phyloP scores from a whole-genome alignment of 2,329 filamentous ascomycete genomes.

The Trematosphaeria pertusa region DNA sequence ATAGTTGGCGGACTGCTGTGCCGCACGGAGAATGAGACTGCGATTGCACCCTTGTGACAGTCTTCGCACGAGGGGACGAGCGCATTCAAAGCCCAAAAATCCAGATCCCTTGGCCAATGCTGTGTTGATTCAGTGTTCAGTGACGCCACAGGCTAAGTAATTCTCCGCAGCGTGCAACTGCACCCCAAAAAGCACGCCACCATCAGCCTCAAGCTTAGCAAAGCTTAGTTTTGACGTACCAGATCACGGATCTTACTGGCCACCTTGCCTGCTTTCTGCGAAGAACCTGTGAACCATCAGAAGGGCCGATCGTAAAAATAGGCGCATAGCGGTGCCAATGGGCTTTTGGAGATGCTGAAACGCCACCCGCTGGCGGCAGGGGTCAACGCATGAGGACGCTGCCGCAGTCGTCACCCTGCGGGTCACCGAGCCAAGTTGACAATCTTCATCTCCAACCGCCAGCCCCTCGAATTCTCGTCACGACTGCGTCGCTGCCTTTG shows the following conservation, averaged over 20 bases:
- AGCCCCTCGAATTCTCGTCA: background rate
- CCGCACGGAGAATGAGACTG: no score
- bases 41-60: no score
- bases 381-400: slow-evolving; percentile 1
- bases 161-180: background rate
- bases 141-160: background rate
- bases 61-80: no score
- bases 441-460: slow-evolving; percentile 10
- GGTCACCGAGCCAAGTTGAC: slow-evolving; percentile 2
- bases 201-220: background rate
- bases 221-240: slow-evolving; percentile 1
- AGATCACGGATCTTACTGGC: no score
- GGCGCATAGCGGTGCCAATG: slow-evolving; percentile 1
- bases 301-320: no score
- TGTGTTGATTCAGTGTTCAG: no score
- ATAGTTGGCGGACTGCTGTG: no score
- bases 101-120: background rate
- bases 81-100: no score
- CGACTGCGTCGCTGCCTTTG: background rate
- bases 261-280: no score
- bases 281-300: no score
- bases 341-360: slow-evolving; percentile 10
- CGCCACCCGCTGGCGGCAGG: background rate
- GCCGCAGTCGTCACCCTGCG: slow-evolving; percentile 11
- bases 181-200: background rate